Evolutionary conservation across 768 basidiomycete species (phyloP).

Genomic region (Amanita rubescens): DNA sequence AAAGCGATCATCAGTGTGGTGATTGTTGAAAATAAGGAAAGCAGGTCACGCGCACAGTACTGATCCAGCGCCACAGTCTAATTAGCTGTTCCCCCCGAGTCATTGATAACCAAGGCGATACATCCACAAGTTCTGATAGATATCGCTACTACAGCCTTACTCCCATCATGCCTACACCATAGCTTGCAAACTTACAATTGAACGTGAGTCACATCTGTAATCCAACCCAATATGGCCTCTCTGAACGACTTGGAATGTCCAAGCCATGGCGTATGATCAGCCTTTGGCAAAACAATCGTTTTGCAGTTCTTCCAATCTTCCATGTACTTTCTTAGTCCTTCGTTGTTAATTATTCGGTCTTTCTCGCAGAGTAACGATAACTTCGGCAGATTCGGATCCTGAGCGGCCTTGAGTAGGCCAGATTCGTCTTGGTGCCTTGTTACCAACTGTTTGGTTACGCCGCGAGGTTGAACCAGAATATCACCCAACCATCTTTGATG

Average conservation of each 20-base stretch:
- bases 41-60: no score
- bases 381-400: neutral
- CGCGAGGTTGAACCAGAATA: constrained; percentile 1
- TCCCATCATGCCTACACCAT: no score
- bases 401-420: neutral
- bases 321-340: neutral
- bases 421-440: neutral
- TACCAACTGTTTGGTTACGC: neutral
- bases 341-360: neutral
- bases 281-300: neutral
- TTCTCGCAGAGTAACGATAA: neutral
- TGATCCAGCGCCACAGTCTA: no score
- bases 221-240: neutral
- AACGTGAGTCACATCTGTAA: neutral
- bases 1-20: no score
- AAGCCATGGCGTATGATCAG: neutral
- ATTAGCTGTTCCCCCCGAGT: no score
- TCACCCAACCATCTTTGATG: neutral
- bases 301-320: neutral
- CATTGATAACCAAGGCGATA: no score
- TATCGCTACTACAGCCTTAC: no score
- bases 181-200: no score
- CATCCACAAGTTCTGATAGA: no score
- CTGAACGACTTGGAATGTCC: neutral
- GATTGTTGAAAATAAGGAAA: no score